Evolutionary conservation across 352 stramenopile genomes (phyloP), one percentile per base, ranked within the genome.

Genomic region (Phytopythium boreale): DNA sequence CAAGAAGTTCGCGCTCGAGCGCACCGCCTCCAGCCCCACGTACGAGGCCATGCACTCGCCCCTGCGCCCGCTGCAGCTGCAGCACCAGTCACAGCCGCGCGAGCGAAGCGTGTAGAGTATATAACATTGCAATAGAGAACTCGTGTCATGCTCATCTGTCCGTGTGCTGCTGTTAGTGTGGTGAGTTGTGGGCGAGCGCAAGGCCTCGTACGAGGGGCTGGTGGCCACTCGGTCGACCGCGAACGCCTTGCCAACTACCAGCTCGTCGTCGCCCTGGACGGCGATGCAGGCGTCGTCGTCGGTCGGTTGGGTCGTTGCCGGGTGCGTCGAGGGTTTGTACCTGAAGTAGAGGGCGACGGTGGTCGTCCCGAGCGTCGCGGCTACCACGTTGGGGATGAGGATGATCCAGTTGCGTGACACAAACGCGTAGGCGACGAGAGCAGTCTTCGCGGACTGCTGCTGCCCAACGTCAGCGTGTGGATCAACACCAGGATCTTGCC

Each of bases 391-490:
- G 26, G 53, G 53, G n/a, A 43, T 37, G 3, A 81, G 69, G 29
- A 88, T 68, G 49, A 84, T 67, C n/a, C 34, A 56, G 43, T 82
- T 71, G 37, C 63, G n/a, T 15, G 76, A 60, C 24, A 86, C 53
- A 39, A 59, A 62, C 29, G 72, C 72, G 62, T 83, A 88, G 20
- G 70, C 63, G 37, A 83, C 61, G 77, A 77, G n/a, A n/a, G n/a
- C n/a, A n/a, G n/a, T n/a, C n/a, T n/a, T n/a, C n/a, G n/a, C n/a
- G n/a, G n/a, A n/a, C n/a, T n/a, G n/a, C n/a, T n/a, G n/a, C n/a
- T n/a, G n/a, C n/a, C n/a, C n/a, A n/a, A n/a, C n/a, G n/a, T n/a
- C n/a, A n/a, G n/a, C n/a, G n/a, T n/a, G n/a, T n/a, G n/a, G n/a
- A n/a, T n/a, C n/a, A n/a, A n/a, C n/a, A n/a, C n/a, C n/a, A n/a